Percentiles rank a stretch among this genome's conserved stretches.
phyloP scores from a whole-genome alignment of 106 monocot genomes.

The Acorus calamus region DNA sequence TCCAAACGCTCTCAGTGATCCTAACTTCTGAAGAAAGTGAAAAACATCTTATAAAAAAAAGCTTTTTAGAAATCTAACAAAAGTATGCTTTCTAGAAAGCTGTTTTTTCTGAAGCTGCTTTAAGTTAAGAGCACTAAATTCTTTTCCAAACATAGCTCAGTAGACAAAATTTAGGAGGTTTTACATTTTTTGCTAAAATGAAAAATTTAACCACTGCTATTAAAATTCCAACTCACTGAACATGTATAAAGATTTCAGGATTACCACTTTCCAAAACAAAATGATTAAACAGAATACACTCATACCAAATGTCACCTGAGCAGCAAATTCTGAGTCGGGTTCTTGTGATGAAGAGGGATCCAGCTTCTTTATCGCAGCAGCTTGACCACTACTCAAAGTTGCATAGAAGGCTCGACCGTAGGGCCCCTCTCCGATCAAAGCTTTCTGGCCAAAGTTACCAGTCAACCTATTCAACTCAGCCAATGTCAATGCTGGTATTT shows the following conservation, averaged over 20 bases:
- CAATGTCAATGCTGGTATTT: constrained; percentile 24
- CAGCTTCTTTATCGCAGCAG: constrained; percentile 37
- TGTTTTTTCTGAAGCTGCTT: background rate
- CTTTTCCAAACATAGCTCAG: no score
- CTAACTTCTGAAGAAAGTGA: background rate
- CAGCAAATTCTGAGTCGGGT: constrained; percentile 26
- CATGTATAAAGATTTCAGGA: no score
- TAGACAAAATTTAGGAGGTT: no score
- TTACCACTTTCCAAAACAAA: no score
- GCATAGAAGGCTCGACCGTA: constrained; percentile 30
- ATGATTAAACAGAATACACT: no score
- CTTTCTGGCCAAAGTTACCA: constrained; percentile 25
- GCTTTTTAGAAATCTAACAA: background rate
- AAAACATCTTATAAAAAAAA: constrained; percentile 2
- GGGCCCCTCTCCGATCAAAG: constrained; percentile 42
- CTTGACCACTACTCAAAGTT: constrained; percentile 18
- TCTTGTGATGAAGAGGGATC: constrained; percentile 26
- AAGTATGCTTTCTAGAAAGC: background rate
- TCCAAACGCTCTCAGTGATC: no score
- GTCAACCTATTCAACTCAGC: constrained; percentile 27
- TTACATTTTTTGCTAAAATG: no score
- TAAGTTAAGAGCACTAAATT: no score
- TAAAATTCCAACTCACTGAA: no score
- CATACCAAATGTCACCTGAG: constrained; percentile 20
- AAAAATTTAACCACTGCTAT: no score